These are phyloP conservation scores for Exsudoporus frostii DNA, from an alignment of 768 basidiomycete genomes.

Conservation along the genomic window DNA sequence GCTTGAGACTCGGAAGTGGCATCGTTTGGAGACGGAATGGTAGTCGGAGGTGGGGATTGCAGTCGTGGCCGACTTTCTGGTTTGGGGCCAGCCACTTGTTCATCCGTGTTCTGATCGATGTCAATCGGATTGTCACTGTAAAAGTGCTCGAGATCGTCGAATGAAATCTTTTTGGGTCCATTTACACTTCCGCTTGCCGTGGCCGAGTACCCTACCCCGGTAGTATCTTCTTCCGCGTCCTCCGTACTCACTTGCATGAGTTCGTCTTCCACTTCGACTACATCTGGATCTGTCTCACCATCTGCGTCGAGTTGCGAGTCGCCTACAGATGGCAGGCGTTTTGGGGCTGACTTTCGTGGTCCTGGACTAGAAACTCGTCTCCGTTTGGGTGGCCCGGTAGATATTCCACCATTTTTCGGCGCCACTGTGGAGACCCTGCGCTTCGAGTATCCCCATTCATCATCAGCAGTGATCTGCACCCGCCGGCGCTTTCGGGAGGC, in stretches of 20 bases:
- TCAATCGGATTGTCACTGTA: constrained; percentile 30
- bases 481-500: constrained; percentile 28
- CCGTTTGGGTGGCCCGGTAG: constrained; percentile 13
- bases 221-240: constrained; percentile 14
- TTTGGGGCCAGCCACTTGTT: constrained; percentile 3
- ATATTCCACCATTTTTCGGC: constrained; percentile 3
- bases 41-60: neutral
- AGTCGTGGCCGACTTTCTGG: neutral
- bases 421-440: constrained; percentile 7
- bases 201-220: neutral
- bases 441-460: constrained; percentile 6
- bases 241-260: constrained; percentile 27
- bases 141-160: constrained; percentile 32
- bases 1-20: neutral
- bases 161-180: constrained; percentile 11
- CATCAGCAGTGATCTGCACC: constrained; percentile 2
- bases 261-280: constrained; percentile 36
- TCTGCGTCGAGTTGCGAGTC: constrained; percentile 34
- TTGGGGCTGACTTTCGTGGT: constrained; percentile 13
- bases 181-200: constrained; percentile 2
- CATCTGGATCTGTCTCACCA: constrained; percentile 34
- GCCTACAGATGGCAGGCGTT: constrained; percentile 22
- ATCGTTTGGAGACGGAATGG: neutral
- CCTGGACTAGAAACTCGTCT: constrained; percentile 32
- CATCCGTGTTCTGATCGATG: constrained; percentile 26